Conservation (phyloP, 1,284 basidiomycete genomes). For the Irpex sp. region DNA sequence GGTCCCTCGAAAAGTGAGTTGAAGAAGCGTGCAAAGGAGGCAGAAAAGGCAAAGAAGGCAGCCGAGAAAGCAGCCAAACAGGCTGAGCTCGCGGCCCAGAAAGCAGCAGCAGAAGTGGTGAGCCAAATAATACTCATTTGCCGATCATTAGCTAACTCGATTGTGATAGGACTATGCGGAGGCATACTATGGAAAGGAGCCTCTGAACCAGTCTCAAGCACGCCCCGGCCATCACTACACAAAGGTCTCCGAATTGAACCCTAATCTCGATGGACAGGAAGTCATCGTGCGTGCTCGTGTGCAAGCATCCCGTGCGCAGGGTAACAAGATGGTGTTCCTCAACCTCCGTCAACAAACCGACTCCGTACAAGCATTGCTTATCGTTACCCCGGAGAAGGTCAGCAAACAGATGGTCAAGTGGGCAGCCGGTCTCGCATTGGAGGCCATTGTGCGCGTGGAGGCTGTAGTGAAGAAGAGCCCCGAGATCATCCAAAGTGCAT, state of each 20-base stretch:
- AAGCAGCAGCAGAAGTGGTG: constrained; percentile 71
- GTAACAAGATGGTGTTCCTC: constrained; percentile 93
- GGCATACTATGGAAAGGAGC: constrained; percentile 86
- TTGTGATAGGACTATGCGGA: constrained; percentile 69
- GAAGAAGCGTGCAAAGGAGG: constrained; percentile 90
- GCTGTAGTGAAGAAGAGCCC: constrained; percentile 78
- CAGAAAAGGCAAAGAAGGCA: constrained; percentile 89
- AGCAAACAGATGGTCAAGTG: constrained; percentile 99
- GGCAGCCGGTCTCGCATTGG: constrained; percentile 72
- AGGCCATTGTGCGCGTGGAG: constrained; percentile 92
- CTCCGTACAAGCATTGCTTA: constrained; percentile 86
- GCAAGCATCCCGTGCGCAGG: constrained; percentile 88
- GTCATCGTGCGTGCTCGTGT: constrained; percentile 88
- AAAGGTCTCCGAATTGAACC: constrained; percentile 65
- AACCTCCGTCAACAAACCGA: constrained; percentile 86
- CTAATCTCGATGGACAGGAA: constrained; percentile 68
- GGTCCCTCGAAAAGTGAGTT: constrained; percentile 80
- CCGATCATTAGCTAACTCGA: constrained; percentile 6
- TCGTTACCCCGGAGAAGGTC: constrained; percentile 73
- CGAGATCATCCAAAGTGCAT: constrained; percentile 88
- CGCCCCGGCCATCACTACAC: constrained; percentile 47
- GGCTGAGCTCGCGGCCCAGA: constrained; percentile 70
- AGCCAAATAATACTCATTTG: constrained; percentile 20
- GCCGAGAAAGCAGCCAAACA: constrained; percentile 79
- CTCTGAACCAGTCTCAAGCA: constrained; percentile 88